Percentiles rank a stretch among this genome's conserved stretches.
These are phyloP conservation scores for Gyromitra esculenta DNA, from an alignment of 2,329 filamentous ascomycete genomes.

Conservation along the genomic window DNA sequence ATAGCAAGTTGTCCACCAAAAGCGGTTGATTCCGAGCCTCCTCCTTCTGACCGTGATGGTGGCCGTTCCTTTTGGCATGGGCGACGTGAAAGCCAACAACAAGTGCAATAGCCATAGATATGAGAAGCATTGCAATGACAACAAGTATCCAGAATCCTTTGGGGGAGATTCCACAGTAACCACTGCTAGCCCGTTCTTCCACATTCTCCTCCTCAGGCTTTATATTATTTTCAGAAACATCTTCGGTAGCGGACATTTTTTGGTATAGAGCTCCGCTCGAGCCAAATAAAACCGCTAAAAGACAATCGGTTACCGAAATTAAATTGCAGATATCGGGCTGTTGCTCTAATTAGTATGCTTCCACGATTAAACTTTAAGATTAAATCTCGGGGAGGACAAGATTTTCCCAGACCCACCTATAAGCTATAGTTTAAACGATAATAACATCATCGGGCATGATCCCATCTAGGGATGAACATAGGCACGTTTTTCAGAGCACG, in stretches of 20 bases:
- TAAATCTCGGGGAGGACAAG: conserved; percentile 7
- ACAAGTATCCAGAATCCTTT: neutral
- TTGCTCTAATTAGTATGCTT: conserved; percentile 22
- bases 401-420: conserved; percentile 17
- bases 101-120: conserved; percentile 16
- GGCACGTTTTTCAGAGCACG: neutral
- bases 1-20: neutral
- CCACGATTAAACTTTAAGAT: neutral
- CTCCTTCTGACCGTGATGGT: neutral
- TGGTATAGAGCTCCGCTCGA: neutral
- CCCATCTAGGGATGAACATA: neutral
- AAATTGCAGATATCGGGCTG: conserved; percentile 7
- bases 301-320: neutral
- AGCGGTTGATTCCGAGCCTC: neutral
- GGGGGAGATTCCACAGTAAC: neutral
- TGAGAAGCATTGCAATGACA: conserved; percentile 20
- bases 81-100: conserved; percentile 21
- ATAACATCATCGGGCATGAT: neutral
- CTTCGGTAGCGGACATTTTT: neutral
- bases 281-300: neutral
- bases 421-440: neutral
- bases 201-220: conserved; percentile 19
- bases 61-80: neutral
- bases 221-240: conserved; percentile 7
- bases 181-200: neutral